These are phyloP conservation scores for Populus hybrid DNA, from an alignment of 441 rosid genomes.

Conservation along the genomic window DNA sequence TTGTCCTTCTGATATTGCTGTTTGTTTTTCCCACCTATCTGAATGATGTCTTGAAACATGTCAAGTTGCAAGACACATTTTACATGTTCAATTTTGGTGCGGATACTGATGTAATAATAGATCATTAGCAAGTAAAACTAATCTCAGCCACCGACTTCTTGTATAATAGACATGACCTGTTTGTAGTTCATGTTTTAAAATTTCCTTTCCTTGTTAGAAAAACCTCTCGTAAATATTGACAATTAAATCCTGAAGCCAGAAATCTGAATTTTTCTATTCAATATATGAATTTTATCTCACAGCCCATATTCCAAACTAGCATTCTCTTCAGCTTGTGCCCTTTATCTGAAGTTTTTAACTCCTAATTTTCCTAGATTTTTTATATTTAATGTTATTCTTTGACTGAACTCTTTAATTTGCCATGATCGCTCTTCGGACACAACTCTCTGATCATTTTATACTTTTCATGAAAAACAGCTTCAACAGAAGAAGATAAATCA, in stretches of 20 bases:
- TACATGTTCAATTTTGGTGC: not conserved
- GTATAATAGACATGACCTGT: too few species aligned
- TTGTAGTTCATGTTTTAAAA: too few species aligned
- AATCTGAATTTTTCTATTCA: not conserved
- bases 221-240: too few species aligned
- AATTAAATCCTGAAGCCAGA: too few species aligned
- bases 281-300: not conserved
- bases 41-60: not conserved
- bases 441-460: not conserved
- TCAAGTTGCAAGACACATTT: not conserved
- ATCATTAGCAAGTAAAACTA: not conserved
- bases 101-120: not conserved
- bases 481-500: slow-evolving; percentile 50
- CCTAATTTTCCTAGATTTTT: not conserved
- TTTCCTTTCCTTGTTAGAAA: too few species aligned
- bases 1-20: not conserved
- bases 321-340: not conserved
- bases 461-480: slow-evolving; percentile 26
- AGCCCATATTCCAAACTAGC: not conserved
- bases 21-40: not conserved
- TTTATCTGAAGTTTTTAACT: not conserved
- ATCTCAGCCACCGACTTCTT: not conserved
- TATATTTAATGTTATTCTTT: not conserved
- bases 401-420: not conserved
- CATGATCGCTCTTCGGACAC: not conserved